A percentile compares a stretch with the other conserved stretches of the same genome.
These are phyloP conservation scores for Sugiyamaella qingdaonensis DNA, from an alignment of 805 yeast genomes.

Conservation along the genomic window DNA sequence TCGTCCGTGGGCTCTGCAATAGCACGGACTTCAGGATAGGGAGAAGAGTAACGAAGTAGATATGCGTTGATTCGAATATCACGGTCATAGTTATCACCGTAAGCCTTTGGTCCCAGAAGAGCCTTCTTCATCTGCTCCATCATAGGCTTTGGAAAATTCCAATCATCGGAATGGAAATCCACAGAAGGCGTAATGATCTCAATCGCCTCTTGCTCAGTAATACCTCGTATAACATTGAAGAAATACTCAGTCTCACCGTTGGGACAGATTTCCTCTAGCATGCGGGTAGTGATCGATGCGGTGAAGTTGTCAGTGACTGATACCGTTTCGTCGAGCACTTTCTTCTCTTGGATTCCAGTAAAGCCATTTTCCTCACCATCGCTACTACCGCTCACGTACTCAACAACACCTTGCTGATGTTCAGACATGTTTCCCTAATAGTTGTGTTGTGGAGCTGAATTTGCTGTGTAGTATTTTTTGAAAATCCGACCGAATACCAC, in stretches of 20 bases:
- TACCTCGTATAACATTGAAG: constrained; percentile 31
- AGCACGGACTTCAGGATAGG: constrained; percentile 55
- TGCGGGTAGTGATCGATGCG: not conserved
- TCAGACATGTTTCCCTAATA: not conserved
- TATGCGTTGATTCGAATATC: constrained; percentile 13
- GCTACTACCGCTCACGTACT: not conserved
- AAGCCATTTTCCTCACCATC: not conserved
- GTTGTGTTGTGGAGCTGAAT: not conserved
- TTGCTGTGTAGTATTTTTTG: not conserved
- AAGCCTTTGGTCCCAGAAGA: not conserved
- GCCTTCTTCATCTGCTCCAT: constrained; percentile 1
- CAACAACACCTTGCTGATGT: not conserved
- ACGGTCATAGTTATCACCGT: constrained; percentile 13
- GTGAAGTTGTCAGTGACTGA: not conserved
- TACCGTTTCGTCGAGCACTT: not conserved
- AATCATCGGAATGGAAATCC: constrained; percentile 7
- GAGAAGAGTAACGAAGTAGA: constrained; percentile 36
- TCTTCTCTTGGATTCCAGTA: not conserved
- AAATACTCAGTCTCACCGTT: constrained; percentile 6
- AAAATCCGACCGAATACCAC: too few relatives aligned
- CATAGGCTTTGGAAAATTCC: constrained; percentile 3
- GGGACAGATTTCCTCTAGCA: constrained; percentile 1
- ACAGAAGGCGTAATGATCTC: constrained; percentile 4
- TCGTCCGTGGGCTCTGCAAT: constrained; percentile 51
- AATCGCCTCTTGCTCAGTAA: constrained; percentile 6